These are phyloP conservation scores for Cladophialophora carrionii DNA, from an alignment of 2,329 filamentous ascomycete genomes.

Conservation along the genomic window DNA sequence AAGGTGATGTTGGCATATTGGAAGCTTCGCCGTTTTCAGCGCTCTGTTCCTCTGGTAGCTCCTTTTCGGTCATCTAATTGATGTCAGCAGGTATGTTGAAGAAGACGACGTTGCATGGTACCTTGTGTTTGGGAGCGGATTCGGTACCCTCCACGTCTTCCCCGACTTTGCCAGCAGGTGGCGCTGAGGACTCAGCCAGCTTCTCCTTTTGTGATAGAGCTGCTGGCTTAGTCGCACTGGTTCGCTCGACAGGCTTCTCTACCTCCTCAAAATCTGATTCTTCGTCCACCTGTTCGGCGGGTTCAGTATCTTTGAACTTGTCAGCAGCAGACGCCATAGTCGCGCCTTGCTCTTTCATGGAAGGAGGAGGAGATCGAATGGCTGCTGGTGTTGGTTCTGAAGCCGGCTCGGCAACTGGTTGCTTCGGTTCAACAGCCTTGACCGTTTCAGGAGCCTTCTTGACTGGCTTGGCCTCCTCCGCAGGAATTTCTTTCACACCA, in stretches of 20 bases:
- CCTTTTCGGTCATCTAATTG: constrained; percentile 21
- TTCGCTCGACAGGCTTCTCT: constrained; percentile 67
- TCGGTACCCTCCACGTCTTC: constrained; percentile 26
- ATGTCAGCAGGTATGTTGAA: constrained; percentile 9
- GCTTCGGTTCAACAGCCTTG: constrained; percentile 53
- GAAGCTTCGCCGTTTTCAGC: constrained; percentile 16
- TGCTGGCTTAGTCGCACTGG: constrained; percentile 31
- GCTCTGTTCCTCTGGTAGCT: constrained; percentile 18
- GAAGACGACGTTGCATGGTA: background rate
- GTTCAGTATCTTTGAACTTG: constrained; percentile 77
- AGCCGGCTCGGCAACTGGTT: constrained; percentile 46
- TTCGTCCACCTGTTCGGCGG: constrained; percentile 64
- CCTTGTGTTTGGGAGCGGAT: constrained; percentile 21
- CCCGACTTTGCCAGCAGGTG: constrained; percentile 26
- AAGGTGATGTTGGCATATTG: background rate
- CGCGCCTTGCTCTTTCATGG: constrained; percentile 80
- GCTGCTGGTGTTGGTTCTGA: constrained; percentile 44
- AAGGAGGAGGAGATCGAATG: constrained; percentile 62
- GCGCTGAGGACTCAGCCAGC: constrained; percentile 19
- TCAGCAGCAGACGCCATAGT: constrained; percentile 83
- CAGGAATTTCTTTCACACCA: constrained; percentile 74
- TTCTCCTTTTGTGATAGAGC: constrained; percentile 24
- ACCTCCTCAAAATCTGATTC: constrained; percentile 89
- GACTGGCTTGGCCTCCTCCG: constrained; percentile 57
- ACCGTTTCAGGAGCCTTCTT: constrained; percentile 49